phyloP scores from a whole-genome alignment of 768 basidiomycete species.

The Postia placenta region DNA sequence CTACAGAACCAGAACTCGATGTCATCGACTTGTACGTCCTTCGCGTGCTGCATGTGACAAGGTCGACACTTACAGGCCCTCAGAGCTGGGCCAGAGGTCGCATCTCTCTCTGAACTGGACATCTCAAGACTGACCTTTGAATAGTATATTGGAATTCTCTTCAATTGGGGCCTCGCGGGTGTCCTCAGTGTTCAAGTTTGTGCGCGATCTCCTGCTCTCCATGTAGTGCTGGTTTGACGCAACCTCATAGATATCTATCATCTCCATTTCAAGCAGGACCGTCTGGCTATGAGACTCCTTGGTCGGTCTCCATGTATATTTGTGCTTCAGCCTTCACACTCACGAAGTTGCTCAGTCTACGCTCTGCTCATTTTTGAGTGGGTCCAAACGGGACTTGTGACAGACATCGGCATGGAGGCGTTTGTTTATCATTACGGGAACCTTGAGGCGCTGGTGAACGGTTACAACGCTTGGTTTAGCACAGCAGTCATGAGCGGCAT shows the following conservation, averaged over 20 bases:
- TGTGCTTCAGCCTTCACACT: background rate
- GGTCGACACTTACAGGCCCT: too few relatives aligned
- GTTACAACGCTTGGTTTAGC: slow-evolving; percentile 3
- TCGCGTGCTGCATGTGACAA: too few relatives aligned
- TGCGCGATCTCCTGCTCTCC: background rate
- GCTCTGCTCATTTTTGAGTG: slow-evolving; percentile 3
- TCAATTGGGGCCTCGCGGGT: slow-evolving; percentile 4
- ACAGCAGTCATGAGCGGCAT: slow-evolving; percentile 3
- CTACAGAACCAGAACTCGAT: too few relatives aligned
- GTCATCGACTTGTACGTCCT: too few relatives aligned
- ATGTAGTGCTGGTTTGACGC: background rate
- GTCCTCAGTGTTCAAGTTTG: slow-evolving; percentile 2
- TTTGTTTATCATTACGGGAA: slow-evolving; percentile 5
- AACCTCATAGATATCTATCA: slow-evolving; percentile 2
- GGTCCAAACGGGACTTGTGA: slow-evolving; percentile 4
- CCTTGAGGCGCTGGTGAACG: background rate
- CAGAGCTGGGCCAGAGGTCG: too few relatives aligned
- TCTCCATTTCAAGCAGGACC: slow-evolving; percentile 2
- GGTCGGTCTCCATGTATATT: slow-evolving; percentile 1
- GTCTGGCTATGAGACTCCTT: background rate
- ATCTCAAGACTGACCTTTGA: too few relatives aligned
- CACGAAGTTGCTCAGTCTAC: slow-evolving; percentile 2
- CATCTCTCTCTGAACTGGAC: too few relatives aligned
- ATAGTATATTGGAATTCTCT: slow-evolving; percentile 4
- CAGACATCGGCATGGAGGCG: background rate